These are phyloP conservation scores for Camellia lanceoleosa DNA, from an alignment of 148 eudicot genomes.

Conservation along the genomic window DNA sequence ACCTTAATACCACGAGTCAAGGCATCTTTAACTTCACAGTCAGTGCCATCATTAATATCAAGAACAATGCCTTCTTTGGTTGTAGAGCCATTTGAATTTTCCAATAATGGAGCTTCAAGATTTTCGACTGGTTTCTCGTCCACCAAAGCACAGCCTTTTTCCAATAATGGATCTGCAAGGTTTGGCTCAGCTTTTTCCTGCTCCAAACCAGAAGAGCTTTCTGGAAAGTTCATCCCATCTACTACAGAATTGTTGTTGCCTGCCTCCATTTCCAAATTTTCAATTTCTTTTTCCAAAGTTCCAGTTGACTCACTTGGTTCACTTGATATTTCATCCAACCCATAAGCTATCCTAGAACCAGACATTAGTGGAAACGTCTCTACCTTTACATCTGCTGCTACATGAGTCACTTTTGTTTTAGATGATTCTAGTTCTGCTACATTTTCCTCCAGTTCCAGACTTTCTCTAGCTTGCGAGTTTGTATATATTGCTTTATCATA, in stretches of 20 bases:
- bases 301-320: slow-evolving; percentile 12
- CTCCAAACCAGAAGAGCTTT: slow-evolving; percentile 24
- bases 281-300: slow-evolving; percentile 21
- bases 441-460: slow-evolving; percentile 20
- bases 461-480: slow-evolving; percentile 16
- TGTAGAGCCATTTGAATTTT: slow-evolving; percentile 21
- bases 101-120: slow-evolving; percentile 14
- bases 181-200: slow-evolving; percentile 22
- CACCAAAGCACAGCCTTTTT: slow-evolving; percentile 10
- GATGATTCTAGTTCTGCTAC: slow-evolving; percentile 18
- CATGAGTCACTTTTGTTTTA: slow-evolving; percentile 16
- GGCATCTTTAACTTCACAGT: slow-evolving; percentile 15
- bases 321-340: slow-evolving; percentile 23
- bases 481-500: slow-evolving; percentile 14
- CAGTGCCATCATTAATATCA: slow-evolving; percentile 13
- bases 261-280: slow-evolving; percentile 18
- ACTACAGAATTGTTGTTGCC: slow-evolving; percentile 14
- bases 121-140: slow-evolving; percentile 18
- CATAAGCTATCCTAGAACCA: slow-evolving; percentile 28
- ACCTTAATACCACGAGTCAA: slow-evolving; percentile 32
- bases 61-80: slow-evolving; percentile 14
- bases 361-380: slow-evolving; percentile 71
- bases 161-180: slow-evolving; percentile 23
- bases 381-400: slow-evolving; percentile 36
- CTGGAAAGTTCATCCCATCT: slow-evolving; percentile 12